Evolutionary conservation across 2,329 filamentous ascomycete genomes (phyloP), one percentile per base, ranked within the genome.

Genomic region (Cadophora sp.): DNA sequence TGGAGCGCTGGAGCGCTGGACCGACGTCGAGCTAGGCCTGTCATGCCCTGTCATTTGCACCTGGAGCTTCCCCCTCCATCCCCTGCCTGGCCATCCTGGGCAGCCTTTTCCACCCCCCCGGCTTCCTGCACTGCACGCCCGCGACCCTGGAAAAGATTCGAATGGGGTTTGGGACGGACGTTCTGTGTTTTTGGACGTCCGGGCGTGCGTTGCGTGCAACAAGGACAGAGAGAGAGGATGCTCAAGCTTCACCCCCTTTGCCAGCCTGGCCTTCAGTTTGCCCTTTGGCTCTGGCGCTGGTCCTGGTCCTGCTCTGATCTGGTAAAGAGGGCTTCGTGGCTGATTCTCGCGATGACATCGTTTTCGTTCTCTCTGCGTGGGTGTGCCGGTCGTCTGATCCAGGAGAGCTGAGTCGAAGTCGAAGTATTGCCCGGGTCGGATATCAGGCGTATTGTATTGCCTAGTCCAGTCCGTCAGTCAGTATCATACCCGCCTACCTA

Each of bases 21-120:
- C 2, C 36, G 36, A 56, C n/a, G n/a, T 4, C 13, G 53, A 33
- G 22, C 39, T 59, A 59, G 41, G 56, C 56, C 56, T 59, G 56
- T 59, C 56, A 59, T 43, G 56, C 39, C 56, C 41, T 43, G 56
- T 39, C 53, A 56, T 56, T 39, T 56, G 43, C 33, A 27, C 53
- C 27, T 9, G 50, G 50, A 53, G 50, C n/a, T 33, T 8, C 36
- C 36, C 36, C 11, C 36, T 39, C 36, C 11, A 4, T 13, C 7
- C 36, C 11, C 36, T 39, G 8, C 36, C 36, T 30, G 27, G 27
- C 6, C 27, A 3, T 30, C 27, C 27, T 3, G 3, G 6, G 4
- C 27, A 4, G 6, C 27, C 27, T 30, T 30, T 3, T 30, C 27
- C 6, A 30, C 36, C 36, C 36, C 36, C 36, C 36, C 33, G 53